Percentiles rank a stretch among this genome's conserved stretches.
phyloP scores from a whole-genome alignment of 2,329 filamentous ascomycete species.

The Helotiales sp. region DNA sequence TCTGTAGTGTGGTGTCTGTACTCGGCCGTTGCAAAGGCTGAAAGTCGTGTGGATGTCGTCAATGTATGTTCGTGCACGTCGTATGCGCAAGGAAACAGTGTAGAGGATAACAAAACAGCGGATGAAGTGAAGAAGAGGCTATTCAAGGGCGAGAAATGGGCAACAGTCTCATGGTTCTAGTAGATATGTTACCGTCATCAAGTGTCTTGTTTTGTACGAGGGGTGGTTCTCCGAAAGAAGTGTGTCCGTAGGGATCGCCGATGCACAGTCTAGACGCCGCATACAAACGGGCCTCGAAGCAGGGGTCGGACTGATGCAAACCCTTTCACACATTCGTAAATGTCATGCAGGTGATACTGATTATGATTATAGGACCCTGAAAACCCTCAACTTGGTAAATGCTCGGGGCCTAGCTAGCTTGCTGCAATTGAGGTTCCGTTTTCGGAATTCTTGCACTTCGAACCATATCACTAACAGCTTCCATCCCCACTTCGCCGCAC shows the following conservation, averaged over 20 bases:
- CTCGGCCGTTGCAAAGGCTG: neutral
- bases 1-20: neutral
- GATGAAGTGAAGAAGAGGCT: neutral
- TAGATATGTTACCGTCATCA: conserved; percentile 15
- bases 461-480: neutral
- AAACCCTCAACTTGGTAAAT: neutral
- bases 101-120: neutral
- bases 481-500: neutral
- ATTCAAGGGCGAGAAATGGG: neutral
- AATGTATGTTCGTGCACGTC: neutral
- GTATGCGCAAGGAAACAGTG: conserved; percentile 11
- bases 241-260: conserved; percentile 12
- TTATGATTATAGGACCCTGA: conserved; percentile 2
- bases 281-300: conserved; percentile 1
- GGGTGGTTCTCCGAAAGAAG: conserved; percentile 1
- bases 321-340: neutral
- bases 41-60: neutral
- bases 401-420: neutral
- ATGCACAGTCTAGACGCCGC: conserved; percentile 6
- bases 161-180: neutral
- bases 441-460: neutral
- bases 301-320: neutral
- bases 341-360: neutral
- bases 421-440: neutral
- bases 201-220: conserved; percentile 7